Conservation (phyloP, 2,329 filamentous ascomycete species). For the Claviceps sp. region DNA sequence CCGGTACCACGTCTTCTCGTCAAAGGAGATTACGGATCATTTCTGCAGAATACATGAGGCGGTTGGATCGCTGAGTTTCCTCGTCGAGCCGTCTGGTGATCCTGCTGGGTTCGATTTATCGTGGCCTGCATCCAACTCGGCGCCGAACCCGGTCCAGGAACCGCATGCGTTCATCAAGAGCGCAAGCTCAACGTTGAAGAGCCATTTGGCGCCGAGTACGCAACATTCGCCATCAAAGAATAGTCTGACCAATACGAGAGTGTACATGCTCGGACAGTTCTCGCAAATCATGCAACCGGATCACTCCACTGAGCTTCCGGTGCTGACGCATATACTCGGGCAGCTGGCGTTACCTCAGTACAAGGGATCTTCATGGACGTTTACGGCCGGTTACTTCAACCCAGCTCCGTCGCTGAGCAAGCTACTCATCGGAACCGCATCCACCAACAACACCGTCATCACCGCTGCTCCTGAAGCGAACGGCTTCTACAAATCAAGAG, state of each 20-base stretch:
- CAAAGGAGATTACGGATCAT: slow-evolving; percentile 65
- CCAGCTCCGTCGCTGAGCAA: slow-evolving; percentile 74
- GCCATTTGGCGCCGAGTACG: slow-evolving; percentile 42
- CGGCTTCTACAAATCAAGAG: slow-evolving; percentile 81
- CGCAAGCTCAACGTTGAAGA: slow-evolving; percentile 52
- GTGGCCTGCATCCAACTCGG: slow-evolving; percentile 66
- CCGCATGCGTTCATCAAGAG: slow-evolving; percentile 55
- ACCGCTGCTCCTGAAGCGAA: slow-evolving; percentile 90
- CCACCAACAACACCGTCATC: slow-evolving; percentile 63
- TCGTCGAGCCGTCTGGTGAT: slow-evolving; percentile 49
- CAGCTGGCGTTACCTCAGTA: slow-evolving; percentile 52
- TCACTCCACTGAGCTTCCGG: slow-evolving; percentile 77
- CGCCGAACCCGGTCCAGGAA: slow-evolving; percentile 59
- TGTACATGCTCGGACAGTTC: slow-evolving; percentile 81
- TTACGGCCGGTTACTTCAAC: slow-evolving; percentile 98
- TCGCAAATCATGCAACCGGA: slow-evolving; percentile 70
- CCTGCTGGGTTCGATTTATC: slow-evolving; percentile 44
- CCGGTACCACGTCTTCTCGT: slow-evolving; percentile 82
- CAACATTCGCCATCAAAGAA: slow-evolving; percentile 6
- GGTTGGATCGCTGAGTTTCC: slow-evolving; percentile 70
- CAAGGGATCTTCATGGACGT: slow-evolving; percentile 70
- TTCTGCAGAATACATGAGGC: slow-evolving; percentile 66
- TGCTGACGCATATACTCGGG: slow-evolving; percentile 60
- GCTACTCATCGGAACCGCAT: slow-evolving; percentile 62
- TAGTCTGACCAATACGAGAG: slow-evolving; percentile 44